A percentile compares a stretch with the other conserved stretches of the same genome.
phyloP scores from a whole-genome alignment of 495 filamentous ascomycete genomes.

The Aspergillus diversus region DNA sequence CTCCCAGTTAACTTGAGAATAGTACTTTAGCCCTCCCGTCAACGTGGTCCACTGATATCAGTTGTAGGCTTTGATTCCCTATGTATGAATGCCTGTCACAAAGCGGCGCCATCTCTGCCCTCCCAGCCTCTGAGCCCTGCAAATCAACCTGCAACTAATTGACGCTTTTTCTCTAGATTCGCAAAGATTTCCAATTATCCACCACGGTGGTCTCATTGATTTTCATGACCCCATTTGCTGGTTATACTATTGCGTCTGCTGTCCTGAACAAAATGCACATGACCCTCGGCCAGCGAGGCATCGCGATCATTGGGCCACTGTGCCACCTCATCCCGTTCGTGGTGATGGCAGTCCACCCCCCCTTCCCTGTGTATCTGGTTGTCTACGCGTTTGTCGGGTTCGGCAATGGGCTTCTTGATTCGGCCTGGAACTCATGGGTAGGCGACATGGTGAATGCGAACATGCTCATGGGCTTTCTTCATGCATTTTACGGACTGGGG shows the following conservation, averaged over 20 bases:
- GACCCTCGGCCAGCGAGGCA: slow-evolving; percentile 67
- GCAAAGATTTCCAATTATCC: slow-evolving; percentile 57
- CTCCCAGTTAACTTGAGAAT: slow-evolving; percentile 8
- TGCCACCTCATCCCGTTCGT: slow-evolving; percentile 63
- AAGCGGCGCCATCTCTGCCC: not conserved
- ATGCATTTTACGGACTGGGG: slow-evolving; percentile 58
- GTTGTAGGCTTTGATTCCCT: slow-evolving; percentile 59
- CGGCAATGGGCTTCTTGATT: slow-evolving; percentile 58
- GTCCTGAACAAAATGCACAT: slow-evolving; percentile 56
- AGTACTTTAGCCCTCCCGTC: not conserved
- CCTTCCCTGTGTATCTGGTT: slow-evolving; percentile 55
- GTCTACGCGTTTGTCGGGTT: slow-evolving; percentile 57
- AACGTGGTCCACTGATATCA: slow-evolving; percentile 19
- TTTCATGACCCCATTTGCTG: slow-evolving; percentile 59
- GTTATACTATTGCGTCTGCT: slow-evolving; percentile 54
- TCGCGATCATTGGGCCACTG: slow-evolving; percentile 63
- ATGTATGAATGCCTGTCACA: slow-evolving; percentile 29
- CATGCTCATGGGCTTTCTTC: slow-evolving; percentile 49
- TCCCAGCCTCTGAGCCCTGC: not conserved
- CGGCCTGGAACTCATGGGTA: slow-evolving; percentile 63
- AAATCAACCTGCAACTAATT: not conserved
- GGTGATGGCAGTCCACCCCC: slow-evolving; percentile 54
- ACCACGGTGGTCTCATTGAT: slow-evolving; percentile 53
- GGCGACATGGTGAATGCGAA: slow-evolving; percentile 58
- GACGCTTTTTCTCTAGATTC: slow-evolving; percentile 38